These are phyloP conservation scores for Chlorella sp. DNA, from an alignment of 139 green algal genomes.

Conservation along the genomic window DNA sequence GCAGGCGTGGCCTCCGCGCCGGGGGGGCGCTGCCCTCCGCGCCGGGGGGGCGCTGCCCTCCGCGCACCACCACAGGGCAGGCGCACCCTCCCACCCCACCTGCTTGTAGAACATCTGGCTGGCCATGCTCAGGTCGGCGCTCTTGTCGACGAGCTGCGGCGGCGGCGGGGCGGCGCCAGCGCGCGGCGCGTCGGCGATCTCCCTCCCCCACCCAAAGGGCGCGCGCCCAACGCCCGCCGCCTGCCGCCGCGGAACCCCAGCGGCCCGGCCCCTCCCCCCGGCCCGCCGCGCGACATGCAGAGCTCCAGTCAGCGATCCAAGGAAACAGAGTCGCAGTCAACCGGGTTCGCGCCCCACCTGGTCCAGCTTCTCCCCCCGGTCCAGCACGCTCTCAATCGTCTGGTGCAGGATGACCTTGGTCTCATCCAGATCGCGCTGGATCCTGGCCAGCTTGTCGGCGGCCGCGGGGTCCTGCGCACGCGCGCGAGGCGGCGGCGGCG, in stretches of 20 bases:
- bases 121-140: constrained; percentile 91
- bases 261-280: not conserved
- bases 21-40: no score
- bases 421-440: constrained; percentile 97
- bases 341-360: constrained; percentile 25
- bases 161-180: not conserved
- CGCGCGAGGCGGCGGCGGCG: not conserved
- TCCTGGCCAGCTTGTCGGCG: constrained; percentile 98
- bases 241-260: not conserved
- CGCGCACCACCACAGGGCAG: not conserved
- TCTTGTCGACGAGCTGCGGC: constrained; percentile 92
- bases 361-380: constrained; percentile 97
- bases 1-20: not conserved
- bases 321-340: no score
- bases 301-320: no score
- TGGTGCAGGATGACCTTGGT: constrained; percentile 93
- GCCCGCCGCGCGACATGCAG: no score
- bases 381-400: constrained; percentile 98
- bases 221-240: not conserved
- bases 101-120: constrained; percentile 98
- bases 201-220: not conserved
- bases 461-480: constrained; percentile 79
- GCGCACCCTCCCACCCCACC: not conserved
- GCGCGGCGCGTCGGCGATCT: not conserved
- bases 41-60: not conserved